Evolutionary conservation across 148 eudicot species (phyloP), one percentile per base, ranked within the genome.

Genomic region (Pharnaceum exiguum): DNA sequence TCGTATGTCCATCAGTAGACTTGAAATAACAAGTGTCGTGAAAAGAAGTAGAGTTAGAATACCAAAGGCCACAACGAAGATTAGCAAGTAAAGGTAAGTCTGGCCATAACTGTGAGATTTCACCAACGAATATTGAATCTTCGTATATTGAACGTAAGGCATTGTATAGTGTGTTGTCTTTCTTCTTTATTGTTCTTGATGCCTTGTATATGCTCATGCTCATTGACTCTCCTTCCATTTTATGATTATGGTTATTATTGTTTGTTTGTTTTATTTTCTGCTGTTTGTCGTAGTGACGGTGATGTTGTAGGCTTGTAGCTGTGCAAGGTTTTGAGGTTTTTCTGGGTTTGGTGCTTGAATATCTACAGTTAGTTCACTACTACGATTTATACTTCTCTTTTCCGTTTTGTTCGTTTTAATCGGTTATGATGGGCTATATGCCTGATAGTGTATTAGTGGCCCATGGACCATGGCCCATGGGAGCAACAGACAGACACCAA

Each of bases 1-100:
- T 93, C 44, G 74, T 65, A 28, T 93, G 98, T 1, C 98, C 96
- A 44, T 93, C 98, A 5, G 96, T 93, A 22, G 98, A 93, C 60
- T 93, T 93, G 76, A 93, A 93, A 72, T 93, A 93, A 45, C 98
- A 93, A 42, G 67, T 83, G 5, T 59, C 65, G 36, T 85, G 37
- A 57, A 88, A 88, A 6, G 36, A 67, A 7, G 66, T 46, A 0
- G 73, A 66, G 63, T 93, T 46, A 0, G 73, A 66, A 62, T 93
- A 93, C 98, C 98, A 93, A 0, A 93, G 71, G 0, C 98, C 98
- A 32, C 98, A 93, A 0, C 98, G 86, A 33, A 93, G 89, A 35
- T 93, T 93, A 30, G 96, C 96, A 4, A 93, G 49, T 1, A 93
- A 58, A 0, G 98, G 95, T 12, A 93, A 78, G 23, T 75, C 72